Conservation (phyloP, 805 yeast species). For the Starmera amethionina region DNA sequence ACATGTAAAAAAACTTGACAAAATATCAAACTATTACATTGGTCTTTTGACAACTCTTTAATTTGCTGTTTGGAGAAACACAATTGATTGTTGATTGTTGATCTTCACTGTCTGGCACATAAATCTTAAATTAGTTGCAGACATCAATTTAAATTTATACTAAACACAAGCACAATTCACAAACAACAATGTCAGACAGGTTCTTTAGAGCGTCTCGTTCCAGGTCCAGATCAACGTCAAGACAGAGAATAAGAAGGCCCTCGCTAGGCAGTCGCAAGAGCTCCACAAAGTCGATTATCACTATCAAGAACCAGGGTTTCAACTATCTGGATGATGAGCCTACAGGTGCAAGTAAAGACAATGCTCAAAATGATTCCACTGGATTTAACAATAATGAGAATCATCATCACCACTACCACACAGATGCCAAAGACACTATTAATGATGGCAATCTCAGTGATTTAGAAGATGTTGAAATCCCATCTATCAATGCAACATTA, state of each 20-base stretch:
- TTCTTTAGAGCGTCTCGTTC: conserved; percentile 4
- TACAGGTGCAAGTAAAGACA: too few species aligned
- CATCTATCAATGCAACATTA: conserved; percentile 43
- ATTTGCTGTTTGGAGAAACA: too few species aligned
- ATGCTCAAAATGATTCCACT: too few species aligned
- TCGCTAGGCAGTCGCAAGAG: conserved; percentile 7
- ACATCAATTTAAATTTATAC: too few species aligned
- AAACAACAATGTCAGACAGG: conserved; percentile 1
- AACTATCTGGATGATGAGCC: conserved; percentile 2
- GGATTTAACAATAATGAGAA: not conserved
- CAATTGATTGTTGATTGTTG: too few species aligned
- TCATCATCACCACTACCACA: not conserved
- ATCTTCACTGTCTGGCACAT: too few species aligned
- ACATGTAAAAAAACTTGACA: too few species aligned
- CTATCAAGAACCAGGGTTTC: not conserved
- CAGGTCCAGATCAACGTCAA: conserved; percentile 10
- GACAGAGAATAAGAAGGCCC: conserved; percentile 7
- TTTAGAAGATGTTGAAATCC: conserved; percentile 25
- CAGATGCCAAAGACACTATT: not conserved
- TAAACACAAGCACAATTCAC: too few species aligned
- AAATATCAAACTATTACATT: too few species aligned
- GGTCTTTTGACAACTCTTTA: too few species aligned
- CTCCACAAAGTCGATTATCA: conserved; percentile 8
- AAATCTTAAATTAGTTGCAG: too few species aligned
- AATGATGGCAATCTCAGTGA: not conserved